Evolutionary conservation across 306 rosid genomes (phyloP).

Genomic region (Cicer judaicum): DNA sequence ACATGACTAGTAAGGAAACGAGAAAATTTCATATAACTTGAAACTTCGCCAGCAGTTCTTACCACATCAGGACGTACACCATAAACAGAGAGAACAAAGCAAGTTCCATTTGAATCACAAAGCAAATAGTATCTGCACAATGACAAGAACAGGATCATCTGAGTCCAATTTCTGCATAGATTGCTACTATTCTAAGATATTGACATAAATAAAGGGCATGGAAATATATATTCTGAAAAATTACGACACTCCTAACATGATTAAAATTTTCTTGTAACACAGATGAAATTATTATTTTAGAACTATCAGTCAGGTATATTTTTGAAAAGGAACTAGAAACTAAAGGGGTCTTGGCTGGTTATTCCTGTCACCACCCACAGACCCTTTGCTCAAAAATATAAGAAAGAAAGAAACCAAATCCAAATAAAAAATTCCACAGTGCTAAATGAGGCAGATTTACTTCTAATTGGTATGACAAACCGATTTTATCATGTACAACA

Average conservation of each 20-base stretch:
- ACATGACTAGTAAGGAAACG: constrained; percentile 6
- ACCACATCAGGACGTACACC: constrained; percentile 79
- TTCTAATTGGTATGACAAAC: constrained; percentile 1
- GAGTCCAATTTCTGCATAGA: constrained; percentile 15
- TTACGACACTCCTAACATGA: not conserved
- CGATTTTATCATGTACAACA: not conserved
- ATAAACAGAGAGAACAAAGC: constrained; percentile 78
- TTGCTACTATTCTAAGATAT: not conserved
- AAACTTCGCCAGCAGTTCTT: constrained; percentile 46
- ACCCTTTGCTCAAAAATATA: not conserved
- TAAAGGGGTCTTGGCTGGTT: not conserved
- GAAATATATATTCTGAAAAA: constrained; percentile 10
- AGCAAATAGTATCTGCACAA: constrained; percentile 82
- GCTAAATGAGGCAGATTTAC: not conserved
- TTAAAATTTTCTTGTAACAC: not conserved
- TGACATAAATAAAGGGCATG: not conserved
- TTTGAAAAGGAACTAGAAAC: not conserved
- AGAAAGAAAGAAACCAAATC: not conserved
- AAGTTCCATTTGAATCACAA: constrained; percentile 74
- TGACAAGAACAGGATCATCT: constrained; percentile 31
- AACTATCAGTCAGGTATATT: not conserved
- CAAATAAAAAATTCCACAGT: not conserved
- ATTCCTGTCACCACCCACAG: not conserved
- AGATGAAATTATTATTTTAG: not conserved
- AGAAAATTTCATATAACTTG: constrained; percentile 28